Conservation (phyloP, 2,329 filamentous ascomycete species). For the Talaromyces pinophilus region DNA sequence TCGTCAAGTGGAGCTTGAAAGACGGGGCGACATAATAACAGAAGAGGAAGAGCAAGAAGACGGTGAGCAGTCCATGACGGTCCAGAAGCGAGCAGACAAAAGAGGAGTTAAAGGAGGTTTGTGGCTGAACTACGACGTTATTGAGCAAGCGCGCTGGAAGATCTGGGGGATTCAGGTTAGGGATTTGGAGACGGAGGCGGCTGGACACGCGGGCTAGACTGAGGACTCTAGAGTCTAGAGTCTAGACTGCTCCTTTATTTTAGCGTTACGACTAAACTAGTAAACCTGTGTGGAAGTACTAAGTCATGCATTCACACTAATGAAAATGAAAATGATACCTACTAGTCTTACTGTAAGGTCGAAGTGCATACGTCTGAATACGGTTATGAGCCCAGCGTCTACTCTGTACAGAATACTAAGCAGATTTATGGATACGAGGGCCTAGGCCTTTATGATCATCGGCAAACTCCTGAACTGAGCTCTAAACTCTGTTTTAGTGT, state of each 20-base stretch:
- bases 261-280: background rate
- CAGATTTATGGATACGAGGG: background rate
- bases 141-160: slow-evolving; percentile 46
- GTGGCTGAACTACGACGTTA: slow-evolving; percentile 43
- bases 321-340: background rate
- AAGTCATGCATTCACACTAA: background rate
- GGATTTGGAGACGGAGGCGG: slow-evolving; percentile 19
- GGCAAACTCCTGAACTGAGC: background rate
- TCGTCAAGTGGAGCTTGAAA: slow-evolving; percentile 27
- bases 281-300: background rate
- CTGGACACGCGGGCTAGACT: background rate
- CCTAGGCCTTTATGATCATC: background rate
- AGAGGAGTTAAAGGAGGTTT: slow-evolving; percentile 34
- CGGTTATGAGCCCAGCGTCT: background rate
- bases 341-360: background rate
- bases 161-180: slow-evolving; percentile 44
- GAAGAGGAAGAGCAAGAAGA: slow-evolving; percentile 20
- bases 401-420: background rate
- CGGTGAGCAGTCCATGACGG: slow-evolving; percentile 1
- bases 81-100: slow-evolving; percentile 31
- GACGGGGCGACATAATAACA: background rate
- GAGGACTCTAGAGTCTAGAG: background rate
- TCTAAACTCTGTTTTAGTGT: background rate
- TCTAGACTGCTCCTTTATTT: background rate
- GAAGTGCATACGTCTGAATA: background rate